A percentile compares a stretch with the other conserved stretches of the same genome.
phyloP scores from a whole-genome alignment of 2,329 filamentous ascomycete genomes.

The Clonostachys rhizophaga region DNA sequence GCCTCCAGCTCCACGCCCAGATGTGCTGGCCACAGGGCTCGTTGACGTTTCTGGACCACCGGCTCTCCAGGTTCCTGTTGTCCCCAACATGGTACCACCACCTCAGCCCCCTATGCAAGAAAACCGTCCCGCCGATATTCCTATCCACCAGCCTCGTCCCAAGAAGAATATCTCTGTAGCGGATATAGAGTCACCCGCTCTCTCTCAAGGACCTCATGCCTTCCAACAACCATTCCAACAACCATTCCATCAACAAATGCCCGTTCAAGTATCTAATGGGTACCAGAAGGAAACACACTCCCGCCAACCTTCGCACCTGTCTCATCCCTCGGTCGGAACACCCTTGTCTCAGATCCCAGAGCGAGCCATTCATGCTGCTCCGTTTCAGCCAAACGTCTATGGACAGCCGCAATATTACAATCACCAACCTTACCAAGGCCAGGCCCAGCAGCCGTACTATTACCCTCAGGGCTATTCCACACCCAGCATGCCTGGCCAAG shows the following conservation, averaged over 20 bases:
- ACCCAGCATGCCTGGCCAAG: conserved; percentile 42
- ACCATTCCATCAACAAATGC: conserved; percentile 94
- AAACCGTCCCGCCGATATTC: conserved; percentile 43
- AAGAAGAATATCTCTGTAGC: conserved; percentile 93
- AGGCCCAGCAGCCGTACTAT: conserved; percentile 48
- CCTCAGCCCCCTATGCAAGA: conserved; percentile 55
- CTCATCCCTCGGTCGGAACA: conserved; percentile 68
- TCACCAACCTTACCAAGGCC: conserved; percentile 37
- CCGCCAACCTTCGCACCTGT: conserved; percentile 65
- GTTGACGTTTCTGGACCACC: not conserved
- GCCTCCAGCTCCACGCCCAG: conserved; percentile 53
- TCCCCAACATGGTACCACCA: conserved; percentile 49
- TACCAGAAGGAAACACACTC: conserved; percentile 57
- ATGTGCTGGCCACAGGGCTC: conserved; percentile 4
- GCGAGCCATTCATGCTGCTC: conserved; percentile 82
- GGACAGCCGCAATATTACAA: conserved; percentile 48
- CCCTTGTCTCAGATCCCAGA: conserved; percentile 91
- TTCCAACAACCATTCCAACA: conserved; percentile 93
- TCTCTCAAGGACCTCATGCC: conserved; percentile 56
- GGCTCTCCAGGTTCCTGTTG: conserved; percentile 23
- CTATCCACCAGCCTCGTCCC: conserved; percentile 92
- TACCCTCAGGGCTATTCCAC: conserved; percentile 52
- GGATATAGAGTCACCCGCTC: conserved; percentile 81
- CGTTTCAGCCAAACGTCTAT: conserved; percentile 77
- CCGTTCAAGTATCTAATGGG: conserved; percentile 60